A percentile compares a stretch with the other conserved stretches of the same genome.
phyloP scores from a whole-genome alignment of 192 early-diverging fungal species.

The Rhizophlyctis rosea region DNA sequence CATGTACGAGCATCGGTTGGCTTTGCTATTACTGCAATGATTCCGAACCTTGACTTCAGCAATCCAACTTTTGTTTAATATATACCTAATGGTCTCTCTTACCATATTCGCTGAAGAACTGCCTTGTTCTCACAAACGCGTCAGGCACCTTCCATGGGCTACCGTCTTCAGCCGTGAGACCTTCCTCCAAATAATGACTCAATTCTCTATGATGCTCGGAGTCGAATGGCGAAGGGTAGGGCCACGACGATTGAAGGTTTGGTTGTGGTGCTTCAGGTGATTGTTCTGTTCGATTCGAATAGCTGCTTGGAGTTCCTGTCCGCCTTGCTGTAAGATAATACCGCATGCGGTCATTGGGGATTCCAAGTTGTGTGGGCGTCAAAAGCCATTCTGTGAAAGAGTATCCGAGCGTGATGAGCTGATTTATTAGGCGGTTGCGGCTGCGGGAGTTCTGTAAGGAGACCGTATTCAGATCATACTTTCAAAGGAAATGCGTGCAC shows the following conservation, averaged over 20 bases:
- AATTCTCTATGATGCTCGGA: no score
- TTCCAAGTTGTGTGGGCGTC: slow-evolving; percentile 48
- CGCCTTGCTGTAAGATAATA: slow-evolving; percentile 47
- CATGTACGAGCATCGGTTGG: slow-evolving; percentile 21
- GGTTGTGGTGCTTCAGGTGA: no score
- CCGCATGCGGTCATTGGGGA: slow-evolving; percentile 51
- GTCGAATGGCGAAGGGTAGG: no score
- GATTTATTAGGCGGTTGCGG: slow-evolving; percentile 29
- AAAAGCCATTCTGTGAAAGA: slow-evolving; percentile 40
- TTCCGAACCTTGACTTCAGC: neutral
- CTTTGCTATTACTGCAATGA: slow-evolving; percentile 14
- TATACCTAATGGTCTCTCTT: no score
- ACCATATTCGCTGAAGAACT: no score
- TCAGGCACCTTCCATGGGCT: slow-evolving; percentile 29
- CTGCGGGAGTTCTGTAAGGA: no score
- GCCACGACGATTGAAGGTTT: no score
- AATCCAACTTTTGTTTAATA: no score
- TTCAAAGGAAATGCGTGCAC: no score
- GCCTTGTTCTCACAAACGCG: slow-evolving; percentile 33
- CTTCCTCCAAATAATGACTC: slow-evolving; percentile 26
- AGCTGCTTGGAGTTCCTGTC: neutral
- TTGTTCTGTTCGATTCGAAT: neutral
- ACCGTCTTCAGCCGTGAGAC: slow-evolving; percentile 20
- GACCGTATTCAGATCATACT: no score
- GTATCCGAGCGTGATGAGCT: slow-evolving; percentile 41